Conservation (phyloP, 164 flowering plant species). For the Saururus chinensis region DNA sequence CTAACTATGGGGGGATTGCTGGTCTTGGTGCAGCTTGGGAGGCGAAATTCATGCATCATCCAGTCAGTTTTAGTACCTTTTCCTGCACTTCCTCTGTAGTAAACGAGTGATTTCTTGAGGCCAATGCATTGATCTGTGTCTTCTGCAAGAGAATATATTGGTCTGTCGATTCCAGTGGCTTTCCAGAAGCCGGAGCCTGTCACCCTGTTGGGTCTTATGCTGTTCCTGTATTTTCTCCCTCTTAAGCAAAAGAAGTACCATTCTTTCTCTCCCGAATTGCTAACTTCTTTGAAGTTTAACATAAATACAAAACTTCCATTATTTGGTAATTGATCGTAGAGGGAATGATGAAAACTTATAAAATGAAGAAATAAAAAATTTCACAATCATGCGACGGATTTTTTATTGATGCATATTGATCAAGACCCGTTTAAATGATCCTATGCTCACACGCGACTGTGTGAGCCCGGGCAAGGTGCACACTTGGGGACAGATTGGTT, state of each 20-base stretch:
- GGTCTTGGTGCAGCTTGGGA: conserved; percentile 28
- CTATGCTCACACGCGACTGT: no score
- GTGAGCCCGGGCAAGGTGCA: no score
- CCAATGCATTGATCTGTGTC: conserved; percentile 34
- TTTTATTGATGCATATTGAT: no score
- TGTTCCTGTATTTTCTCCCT: conserved; percentile 88
- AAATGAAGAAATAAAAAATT: no score
- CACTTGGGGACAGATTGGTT: no score
- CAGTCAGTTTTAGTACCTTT: conserved; percentile 96
- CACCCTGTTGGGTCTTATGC: conserved; percentile 86
- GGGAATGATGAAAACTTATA: no score
- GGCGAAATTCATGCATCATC: conserved; percentile 99
- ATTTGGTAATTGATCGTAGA: not conserved
- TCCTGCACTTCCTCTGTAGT: conserved; percentile 85
- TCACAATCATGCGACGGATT: no score
- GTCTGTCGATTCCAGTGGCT: conserved; percentile 95
- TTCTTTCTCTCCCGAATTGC: conserved; percentile 49
- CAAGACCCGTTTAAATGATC: no score
- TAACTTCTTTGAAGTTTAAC: conserved; percentile 17
- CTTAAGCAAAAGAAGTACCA: conserved; percentile 84
- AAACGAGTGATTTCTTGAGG: conserved; percentile 84
- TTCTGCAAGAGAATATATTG: conserved; percentile 33
- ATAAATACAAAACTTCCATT: not conserved
- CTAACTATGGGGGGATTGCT: not conserved
- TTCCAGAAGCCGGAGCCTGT: conserved; percentile 97